Base-by-base conservation (phyloP, 768 basidiomycete genomes). In the Suillus placidus region DNA sequence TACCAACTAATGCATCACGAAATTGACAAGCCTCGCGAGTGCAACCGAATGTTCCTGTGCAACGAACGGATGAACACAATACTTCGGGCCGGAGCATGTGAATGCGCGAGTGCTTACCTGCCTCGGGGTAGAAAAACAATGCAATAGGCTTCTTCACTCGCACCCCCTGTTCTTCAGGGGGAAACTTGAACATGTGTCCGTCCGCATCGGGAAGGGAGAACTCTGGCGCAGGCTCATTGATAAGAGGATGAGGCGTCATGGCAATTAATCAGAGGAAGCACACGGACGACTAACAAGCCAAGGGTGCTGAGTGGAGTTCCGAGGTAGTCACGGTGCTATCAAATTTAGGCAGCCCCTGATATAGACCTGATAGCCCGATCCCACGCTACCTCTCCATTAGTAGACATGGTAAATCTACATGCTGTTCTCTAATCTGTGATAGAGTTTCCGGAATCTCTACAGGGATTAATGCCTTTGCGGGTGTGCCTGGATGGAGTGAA, bases 21-120 rank as follows among this genome's bases (percentile, higher is more conserved):
- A 95, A 94, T 61, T 87, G 82, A 71, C 92, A 94, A 2, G 90
- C 93, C 75, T 95, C 88, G 71, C 84, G 88, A 20, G 91, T 95
- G 76, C 94, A 94, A 6, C 90, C 92, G 60, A 80, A 88, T 2
- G 91, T 86, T 7, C 88, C 91, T 88, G 74, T 55, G 54, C 51
- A 42, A 54, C 30, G 23, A 37, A 66, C 32, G 20, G 40, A 54
- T 51, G 42, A 56, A 37, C 32, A n/a, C 32, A 62, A 38, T 32
- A 49, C 5, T 40, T n/a, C 26, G 40, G 58, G 12, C 40, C 58
- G 58, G 18, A 20, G 42, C 34, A 47, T 14, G 63, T 71, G 42
- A 67, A 71, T n/a, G 66, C 67, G 9, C 6, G 23, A 20, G 47
- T 51, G 63, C 76, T 66, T 76, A 88, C 90, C 87, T 47, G 90